Evolutionary conservation across 2,329 filamentous ascomycete species (phyloP).

Genomic region (Xylaria multiplex): DNA sequence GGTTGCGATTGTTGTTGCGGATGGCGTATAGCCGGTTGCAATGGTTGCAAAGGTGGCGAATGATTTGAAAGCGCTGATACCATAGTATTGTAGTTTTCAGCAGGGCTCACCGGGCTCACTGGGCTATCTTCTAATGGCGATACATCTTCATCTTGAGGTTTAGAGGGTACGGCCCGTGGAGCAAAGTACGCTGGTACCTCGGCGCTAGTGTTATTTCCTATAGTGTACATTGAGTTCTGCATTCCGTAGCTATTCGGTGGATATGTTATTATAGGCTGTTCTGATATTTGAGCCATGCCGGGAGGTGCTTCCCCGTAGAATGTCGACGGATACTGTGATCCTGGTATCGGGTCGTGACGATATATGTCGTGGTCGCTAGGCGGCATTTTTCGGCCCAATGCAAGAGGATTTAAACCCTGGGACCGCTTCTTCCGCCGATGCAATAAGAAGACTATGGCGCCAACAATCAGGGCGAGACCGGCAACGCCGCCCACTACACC

Average conservation of each 20-base stretch:
- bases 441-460: conserved; percentile 42
- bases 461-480: conserved; percentile 42
- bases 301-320: conserved; percentile 47
- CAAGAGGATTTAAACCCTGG: conserved; percentile 28
- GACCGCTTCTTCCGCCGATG: conserved; percentile 38
- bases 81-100: conserved; percentile 41
- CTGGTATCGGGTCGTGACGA: conserved; percentile 41
- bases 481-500: conserved; percentile 45
- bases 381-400: conserved; percentile 36
- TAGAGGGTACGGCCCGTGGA: conserved; percentile 24
- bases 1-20: conserved; percentile 25
- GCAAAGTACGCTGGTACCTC: conserved; percentile 33
- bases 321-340: conserved; percentile 44
- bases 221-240: conserved; percentile 27
- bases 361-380: conserved; percentile 40
- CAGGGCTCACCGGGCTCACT: conserved; percentile 37
- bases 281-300: conserved; percentile 41
- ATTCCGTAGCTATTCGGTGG: conserved; percentile 32
- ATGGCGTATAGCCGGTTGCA: conserved; percentile 31
- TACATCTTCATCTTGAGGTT: conserved; percentile 32
- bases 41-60: conserved; percentile 38
- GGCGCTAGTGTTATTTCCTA: conserved; percentile 20
- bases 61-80: conserved; percentile 40
- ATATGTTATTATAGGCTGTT: conserved; percentile 35
- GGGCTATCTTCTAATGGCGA: conserved; percentile 40